Evolutionary conservation across 495 filamentous ascomycete species (phyloP).

Genomic region (Evernia prunastri): DNA sequence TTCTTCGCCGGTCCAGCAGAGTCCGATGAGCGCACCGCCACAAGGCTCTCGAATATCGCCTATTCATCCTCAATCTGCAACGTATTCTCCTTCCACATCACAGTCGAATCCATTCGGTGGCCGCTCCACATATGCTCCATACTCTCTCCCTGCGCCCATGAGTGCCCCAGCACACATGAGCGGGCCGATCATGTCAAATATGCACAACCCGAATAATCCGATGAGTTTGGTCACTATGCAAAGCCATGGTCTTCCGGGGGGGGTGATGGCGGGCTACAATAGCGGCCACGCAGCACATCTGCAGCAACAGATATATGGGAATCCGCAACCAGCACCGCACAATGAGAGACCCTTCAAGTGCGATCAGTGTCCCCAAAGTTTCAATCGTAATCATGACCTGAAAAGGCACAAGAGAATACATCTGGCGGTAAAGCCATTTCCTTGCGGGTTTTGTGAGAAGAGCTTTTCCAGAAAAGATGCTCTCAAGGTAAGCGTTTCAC

Average conservation of each 20-base stretch:
- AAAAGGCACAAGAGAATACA: slow-evolving; percentile 96
- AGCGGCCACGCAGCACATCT: slow-evolving; percentile 52
- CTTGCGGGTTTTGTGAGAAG: slow-evolving; percentile 88
- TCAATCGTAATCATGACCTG: slow-evolving; percentile 95
- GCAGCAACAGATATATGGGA: slow-evolving; percentile 45
- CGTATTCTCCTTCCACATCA: slow-evolving; percentile 42
- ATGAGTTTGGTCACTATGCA: slow-evolving; percentile 65
- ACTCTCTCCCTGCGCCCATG: slow-evolving; percentile 50
- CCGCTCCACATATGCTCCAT: slow-evolving; percentile 47
- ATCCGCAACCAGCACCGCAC: slow-evolving; percentile 43
- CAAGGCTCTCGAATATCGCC: slow-evolving; percentile 47
- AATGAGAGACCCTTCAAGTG: slow-evolving; percentile 93
- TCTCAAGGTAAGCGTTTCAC: slow-evolving; percentile 64
- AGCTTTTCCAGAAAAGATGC: slow-evolving; percentile 96
- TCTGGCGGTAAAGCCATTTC: slow-evolving; percentile 90
- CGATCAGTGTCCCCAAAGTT: slow-evolving; percentile 83
- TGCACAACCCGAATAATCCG: slow-evolving; percentile 63
- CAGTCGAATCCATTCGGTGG: slow-evolving; percentile 36
- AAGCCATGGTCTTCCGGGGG: slow-evolving; percentile 31
- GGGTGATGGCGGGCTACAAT: slow-evolving; percentile 46
- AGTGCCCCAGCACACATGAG: slow-evolving; percentile 24
- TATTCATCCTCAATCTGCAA: slow-evolving; percentile 41
- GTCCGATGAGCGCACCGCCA: slow-evolving; percentile 52
- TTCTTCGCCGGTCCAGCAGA: slow-evolving; percentile 52
- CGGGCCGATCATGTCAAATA: slow-evolving; percentile 71